These are phyloP conservation scores for Flaveria ramosissima DNA, from an alignment of 129 eudicot genomes.

Conservation along the genomic window DNA sequence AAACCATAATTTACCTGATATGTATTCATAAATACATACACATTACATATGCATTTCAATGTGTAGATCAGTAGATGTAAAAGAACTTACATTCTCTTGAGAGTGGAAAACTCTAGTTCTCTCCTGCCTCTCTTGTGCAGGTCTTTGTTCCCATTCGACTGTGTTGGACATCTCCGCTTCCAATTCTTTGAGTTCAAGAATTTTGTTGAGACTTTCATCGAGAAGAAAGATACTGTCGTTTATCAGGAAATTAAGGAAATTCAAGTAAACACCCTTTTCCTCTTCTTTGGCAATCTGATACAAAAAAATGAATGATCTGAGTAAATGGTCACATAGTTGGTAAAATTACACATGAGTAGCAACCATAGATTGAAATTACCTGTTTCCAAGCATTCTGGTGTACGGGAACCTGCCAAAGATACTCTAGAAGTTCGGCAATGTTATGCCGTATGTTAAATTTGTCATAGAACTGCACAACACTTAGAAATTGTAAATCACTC, in stretches of 20 bases:
- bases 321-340: not conserved
- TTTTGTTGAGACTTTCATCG: conserved; percentile 94
- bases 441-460: conserved; percentile 94
- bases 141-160: conserved; percentile 87
- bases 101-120: conserved; percentile 89
- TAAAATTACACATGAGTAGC: not conserved
- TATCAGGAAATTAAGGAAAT: conserved; percentile 82
- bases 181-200: conserved; percentile 87
- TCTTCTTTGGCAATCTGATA: conserved; percentile 94
- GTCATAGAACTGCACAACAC: conserved; percentile 77
- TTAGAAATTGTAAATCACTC: not conserved
- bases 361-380: conserved; percentile 37
- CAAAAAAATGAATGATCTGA: not conserved
- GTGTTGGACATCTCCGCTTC: conserved; percentile 99
- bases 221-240: conserved; percentile 92
- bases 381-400: conserved; percentile 97
- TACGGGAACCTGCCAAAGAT: conserved; percentile 96
- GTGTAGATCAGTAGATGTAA: not conserved
- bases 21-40: not conserved
- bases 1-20: not conserved
- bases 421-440: conserved; percentile 94
- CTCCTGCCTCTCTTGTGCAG: conserved; percentile 98
- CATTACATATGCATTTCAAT: not conserved
- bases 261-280: conserved; percentile 93
- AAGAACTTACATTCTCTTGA: conserved; percentile 80